A percentile compares a stretch with the other conserved stretches of the same genome.
phyloP scores from a whole-genome alignment of 129 eudicot species.

The Saussurea involucrata region DNA sequence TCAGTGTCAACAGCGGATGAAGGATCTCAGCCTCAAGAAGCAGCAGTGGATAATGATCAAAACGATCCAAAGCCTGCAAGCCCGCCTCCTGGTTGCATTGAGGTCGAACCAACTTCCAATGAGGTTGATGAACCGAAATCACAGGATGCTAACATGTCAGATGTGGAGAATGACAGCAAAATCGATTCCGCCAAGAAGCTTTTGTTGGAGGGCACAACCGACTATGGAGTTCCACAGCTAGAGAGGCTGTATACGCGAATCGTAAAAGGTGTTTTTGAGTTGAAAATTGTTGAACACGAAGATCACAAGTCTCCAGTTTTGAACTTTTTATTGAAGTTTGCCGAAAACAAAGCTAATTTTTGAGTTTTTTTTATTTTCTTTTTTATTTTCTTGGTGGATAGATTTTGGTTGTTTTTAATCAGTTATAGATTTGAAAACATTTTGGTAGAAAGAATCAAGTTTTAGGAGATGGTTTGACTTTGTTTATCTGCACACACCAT shows the following conservation, averaged over 20 bases:
- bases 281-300: constrained; percentile 38
- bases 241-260: constrained; percentile 76
- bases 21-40: constrained; percentile 42
- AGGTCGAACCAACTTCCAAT: constrained; percentile 23
- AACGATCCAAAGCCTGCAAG: constrained; percentile 32
- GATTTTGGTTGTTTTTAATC: constrained; percentile 13
- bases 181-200: constrained; percentile 52
- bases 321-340: constrained; percentile 57
- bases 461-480: background rate
- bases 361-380: constrained; percentile 19
- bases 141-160: constrained; percentile 54
- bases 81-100: constrained; percentile 28
- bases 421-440: background rate
- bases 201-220: constrained; percentile 49
- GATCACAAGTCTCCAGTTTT: constrained; percentile 53
- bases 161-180: constrained; percentile 45
- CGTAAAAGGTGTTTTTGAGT: constrained; percentile 77
- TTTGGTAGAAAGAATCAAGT: constrained; percentile 17
- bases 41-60: constrained; percentile 31
- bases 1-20: constrained; percentile 46
- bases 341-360: constrained; percentile 57
- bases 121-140: constrained; percentile 13
- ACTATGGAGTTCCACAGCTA: constrained; percentile 73
- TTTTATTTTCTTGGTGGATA: constrained; percentile 15
- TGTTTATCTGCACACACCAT: too few species aligned